Evolutionary conservation across 2,329 filamentous ascomycete genomes (phyloP), one percentile per base, ranked within the genome.

Genomic region (Celoporthe dispersa): DNA sequence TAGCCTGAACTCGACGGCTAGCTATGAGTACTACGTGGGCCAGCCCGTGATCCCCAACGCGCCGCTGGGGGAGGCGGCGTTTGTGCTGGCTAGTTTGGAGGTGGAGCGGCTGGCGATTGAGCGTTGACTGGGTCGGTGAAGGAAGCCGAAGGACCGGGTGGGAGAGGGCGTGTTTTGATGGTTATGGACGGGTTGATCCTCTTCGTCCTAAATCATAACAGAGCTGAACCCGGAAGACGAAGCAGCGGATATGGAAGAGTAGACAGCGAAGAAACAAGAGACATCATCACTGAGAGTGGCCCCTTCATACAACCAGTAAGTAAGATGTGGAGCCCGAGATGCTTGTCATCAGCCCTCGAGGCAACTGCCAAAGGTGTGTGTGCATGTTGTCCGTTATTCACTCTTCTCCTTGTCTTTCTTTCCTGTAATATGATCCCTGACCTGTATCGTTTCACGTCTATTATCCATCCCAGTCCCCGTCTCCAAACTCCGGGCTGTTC

Each of bases 1-100:
- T 73, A 82, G 81, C 65, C 74, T 82, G 41, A 82, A 83, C 74
- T 83, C 81, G 61, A 82, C 76, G 2, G 81, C 81, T 1, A 75
- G 73, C 1, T 82, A 80, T 70, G 78, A 82, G 75, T 83, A 82
- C 72, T 83, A 83, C 55, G 73, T 78, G 22, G 51, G 69, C 12
- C 78, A 78, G 67, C 80, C 81, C 8, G 72, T 82, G 48, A 65
- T 75, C 12, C 78, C 77, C 44, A 81, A 83, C 69, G 81, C 79
- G 68, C 74, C 81, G 35, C 76, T 81, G 7, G 81, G 81, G 6
- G 78, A 79, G 35, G 78, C 77, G 1, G 77, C 80, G 0, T 83
- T 79, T 69, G 67, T 82, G 3, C 73, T 83, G 51, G 79, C 81
- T 0, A 79, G 80, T 0, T 70, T 82, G 11, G 81, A 83, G 69